phyloP scores from a whole-genome alignment of 1,284 basidiomycete genomes.

The Termitomyces sp. region DNA sequence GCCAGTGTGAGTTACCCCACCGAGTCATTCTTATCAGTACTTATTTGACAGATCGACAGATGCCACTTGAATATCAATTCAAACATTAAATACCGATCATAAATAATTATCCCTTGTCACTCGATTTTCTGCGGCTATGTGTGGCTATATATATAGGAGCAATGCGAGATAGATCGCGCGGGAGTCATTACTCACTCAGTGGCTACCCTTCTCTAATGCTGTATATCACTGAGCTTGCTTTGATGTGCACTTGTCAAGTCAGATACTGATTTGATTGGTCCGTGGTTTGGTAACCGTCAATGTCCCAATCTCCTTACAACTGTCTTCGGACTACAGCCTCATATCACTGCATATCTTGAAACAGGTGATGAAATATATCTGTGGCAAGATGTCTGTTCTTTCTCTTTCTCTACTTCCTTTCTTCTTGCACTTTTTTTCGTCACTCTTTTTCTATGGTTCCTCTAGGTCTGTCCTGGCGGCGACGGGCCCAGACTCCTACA shows the following conservation, averaged over 20 bases:
- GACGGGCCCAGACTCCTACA: slow-evolving; percentile 11
- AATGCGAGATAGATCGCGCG: not conserved
- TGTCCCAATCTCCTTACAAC: not conserved
- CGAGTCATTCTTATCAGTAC: not conserved
- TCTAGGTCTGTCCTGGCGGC: slow-evolving; percentile 20
- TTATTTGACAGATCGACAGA: slow-evolving; percentile 14
- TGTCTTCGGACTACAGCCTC: not conserved
- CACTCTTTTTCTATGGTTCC: slow-evolving; percentile 20
- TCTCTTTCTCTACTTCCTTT: slow-evolving; percentile 6
- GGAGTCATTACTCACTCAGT: not conserved
- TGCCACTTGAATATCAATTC: slow-evolving; percentile 1
- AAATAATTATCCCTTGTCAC: not conserved
- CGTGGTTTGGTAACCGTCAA: not conserved
- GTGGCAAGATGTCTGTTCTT: slow-evolving; percentile 5
- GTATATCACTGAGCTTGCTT: not conserved
- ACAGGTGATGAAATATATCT: not conserved
- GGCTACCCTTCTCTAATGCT: too few relatives aligned
- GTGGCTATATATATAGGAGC: not conserved
- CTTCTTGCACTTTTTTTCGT: slow-evolving; percentile 12
- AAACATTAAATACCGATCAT: not conserved
- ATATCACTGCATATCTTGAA: not conserved
- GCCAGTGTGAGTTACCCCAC: not conserved
- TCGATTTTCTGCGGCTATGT: not conserved
- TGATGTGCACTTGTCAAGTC: not conserved
- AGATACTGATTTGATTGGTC: not conserved